Evolutionary conservation across 257 asterid species (phyloP), one percentile per base, ranked within the genome.

Genomic region (Cinchona pubescens): DNA sequence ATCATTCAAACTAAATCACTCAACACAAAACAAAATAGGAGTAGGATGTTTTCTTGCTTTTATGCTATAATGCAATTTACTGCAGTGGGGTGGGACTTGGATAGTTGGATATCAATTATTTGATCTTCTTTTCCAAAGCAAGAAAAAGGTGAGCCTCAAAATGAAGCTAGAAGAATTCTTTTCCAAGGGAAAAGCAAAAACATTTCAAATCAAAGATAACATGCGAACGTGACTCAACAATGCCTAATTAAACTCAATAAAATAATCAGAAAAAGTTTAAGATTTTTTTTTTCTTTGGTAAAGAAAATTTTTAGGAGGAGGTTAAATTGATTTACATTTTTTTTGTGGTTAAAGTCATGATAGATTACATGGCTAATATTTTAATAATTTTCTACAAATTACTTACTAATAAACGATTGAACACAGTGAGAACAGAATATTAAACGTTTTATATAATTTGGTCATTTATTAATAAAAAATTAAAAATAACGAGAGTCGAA

Each of bases 101-200:
- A 11, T 27, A 30, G 37, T 37, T n/a, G n/a, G n/a, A n/a, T n/a
- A n/a, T n/a, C n/a, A 71, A 77, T 74, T 80, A 82, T 73, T 69
- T 78, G 79, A 77, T 77, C 84, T 88, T 89, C 91, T 86, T 83
- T 88, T 67, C 86, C 82, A 84, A 85, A 82, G 90, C 80, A 87
- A 62, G 72, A 84, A 85, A 83, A 82, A n/a, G 87, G 60, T 61
- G 63, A 78, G 30, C 43, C 76, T 75, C 76, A 82, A 73, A 82
- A 81, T 75, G 86, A 84, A 83, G 75, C 79, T 72, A 71, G 69
- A 75, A 23, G n/a, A n/a, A n/a, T 63, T 37, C 67, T 81, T 79
- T 71, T 46, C 66, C 75, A 3, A 34, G 35, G 55, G 38, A 7
- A n/a, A 68, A 79, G 79, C 75, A 59, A 75, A n/a, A 67, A 49